Base-by-base conservation (phyloP, 2,329 filamentous ascomycete genomes). In the Alternaria gansuensis region DNA sequence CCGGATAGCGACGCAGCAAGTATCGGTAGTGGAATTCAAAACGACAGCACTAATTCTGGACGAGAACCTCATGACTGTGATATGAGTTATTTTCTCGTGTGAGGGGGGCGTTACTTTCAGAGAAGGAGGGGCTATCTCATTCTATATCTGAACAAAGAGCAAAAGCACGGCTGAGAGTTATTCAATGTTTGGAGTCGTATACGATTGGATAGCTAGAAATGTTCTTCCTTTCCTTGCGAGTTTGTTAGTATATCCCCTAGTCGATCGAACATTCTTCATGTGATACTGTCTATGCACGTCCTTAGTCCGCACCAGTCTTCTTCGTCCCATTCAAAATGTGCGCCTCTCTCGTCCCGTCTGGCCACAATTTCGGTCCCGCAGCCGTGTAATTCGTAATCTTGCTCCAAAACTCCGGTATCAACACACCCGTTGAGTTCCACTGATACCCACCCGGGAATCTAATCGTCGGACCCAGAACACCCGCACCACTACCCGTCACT, bases 371-470 rank as follows among this genome's bases (percentile, higher is more conserved):
- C 13, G 69, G 69, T 23, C 71, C 70, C 3, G 71, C 61, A n/a
- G 68, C 60, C 17, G 68, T 69, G 48, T 73, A 72, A 59, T 68
- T 66, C 28, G 60, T 66, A 9, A 57, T 54, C 24, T 37, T 37
- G 24, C 57, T 63, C 50, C 60, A 60, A 41, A 60, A 63, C 28
- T 57, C 49, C 24, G 63, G 63, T 39, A 82, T 77, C 51, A 79
- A 69, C 54, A 74, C 58, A 3, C 71, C 72, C 9, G 67, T 54
- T 13, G 69, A 66, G 29, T 67, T 62, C 59, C 63, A 66, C 51
- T 59, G 60, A 78, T 67, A 80, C 64, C 45, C 78, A 10, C 69
- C 79, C 11, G 79, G 79, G 59, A 81, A 77, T 63, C 71, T 72
- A n/a, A 75, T 74, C 29, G 73, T 65, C 3, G 75, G 74, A 11